phyloP scores from a whole-genome alignment of 1,284 basidiomycete genomes.

The Singerocomus inundabilis region DNA sequence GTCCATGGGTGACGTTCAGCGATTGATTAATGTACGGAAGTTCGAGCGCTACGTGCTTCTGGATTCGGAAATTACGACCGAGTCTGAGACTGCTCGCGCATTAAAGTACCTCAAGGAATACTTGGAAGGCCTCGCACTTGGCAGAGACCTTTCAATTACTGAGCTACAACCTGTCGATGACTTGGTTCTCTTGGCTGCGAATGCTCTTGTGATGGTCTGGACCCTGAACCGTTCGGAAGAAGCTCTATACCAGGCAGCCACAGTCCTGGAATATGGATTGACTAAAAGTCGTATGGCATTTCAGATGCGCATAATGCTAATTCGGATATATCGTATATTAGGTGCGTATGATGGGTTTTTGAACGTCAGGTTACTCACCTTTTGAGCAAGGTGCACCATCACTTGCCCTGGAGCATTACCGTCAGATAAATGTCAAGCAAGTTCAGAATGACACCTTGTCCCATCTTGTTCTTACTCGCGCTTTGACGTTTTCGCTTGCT shows the following conservation, averaged over 20 bases:
- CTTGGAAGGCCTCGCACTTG: constrained; percentile 62
- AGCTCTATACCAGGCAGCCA: constrained; percentile 61
- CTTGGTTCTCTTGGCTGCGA: constrained; percentile 71
- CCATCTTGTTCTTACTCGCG: constrained; percentile 72
- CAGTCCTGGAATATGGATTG: constrained; percentile 69
- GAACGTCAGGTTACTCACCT: constrained; percentile 1
- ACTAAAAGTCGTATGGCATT: constrained; percentile 76
- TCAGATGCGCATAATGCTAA: constrained; percentile 68
- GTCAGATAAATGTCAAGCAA: constrained; percentile 72
- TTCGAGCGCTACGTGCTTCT: constrained; percentile 60
- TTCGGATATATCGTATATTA: constrained; percentile 76
- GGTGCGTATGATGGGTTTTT: constrained; percentile 41
- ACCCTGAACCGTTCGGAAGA: constrained; percentile 49
- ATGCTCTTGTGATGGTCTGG: constrained; percentile 68
- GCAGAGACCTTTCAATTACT: constrained; percentile 62
- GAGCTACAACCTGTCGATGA: constrained; percentile 90
- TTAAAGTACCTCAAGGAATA: constrained; percentile 59
- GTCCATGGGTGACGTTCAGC: constrained; percentile 48
- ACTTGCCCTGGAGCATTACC: constrained; percentile 73
- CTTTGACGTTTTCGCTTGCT: constrained; percentile 76
- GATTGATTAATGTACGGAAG: constrained; percentile 71
- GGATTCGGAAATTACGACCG: constrained; percentile 47
- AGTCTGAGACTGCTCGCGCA: constrained; percentile 54
- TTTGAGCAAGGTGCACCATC: constrained; percentile 57
- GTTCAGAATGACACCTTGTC: constrained; percentile 85